A percentile compares a stretch with the other conserved stretches of the same genome.
phyloP scores from a whole-genome alignment of 495 filamentous ascomycete species.

The Penicillium lagena region DNA sequence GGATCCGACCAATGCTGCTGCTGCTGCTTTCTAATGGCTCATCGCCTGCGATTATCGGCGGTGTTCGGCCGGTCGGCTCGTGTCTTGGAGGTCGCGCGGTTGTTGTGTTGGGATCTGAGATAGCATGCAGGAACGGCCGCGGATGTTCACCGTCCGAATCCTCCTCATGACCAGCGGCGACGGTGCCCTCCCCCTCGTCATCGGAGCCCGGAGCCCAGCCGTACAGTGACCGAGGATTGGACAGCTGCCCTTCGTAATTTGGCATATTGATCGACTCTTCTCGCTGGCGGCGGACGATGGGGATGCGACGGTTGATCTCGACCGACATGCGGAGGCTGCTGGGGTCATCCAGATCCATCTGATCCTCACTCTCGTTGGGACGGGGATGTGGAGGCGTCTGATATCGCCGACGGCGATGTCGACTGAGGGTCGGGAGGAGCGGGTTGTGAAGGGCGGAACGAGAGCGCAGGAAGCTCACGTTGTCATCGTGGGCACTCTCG shows the following conservation, averaged over 20 bases:
- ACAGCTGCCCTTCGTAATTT: slow-evolving; percentile 43
- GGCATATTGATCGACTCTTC: slow-evolving; percentile 21
- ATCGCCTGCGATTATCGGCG: slow-evolving; percentile 7
- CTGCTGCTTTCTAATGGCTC: slow-evolving; percentile 12
- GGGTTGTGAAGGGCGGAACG: slow-evolving; percentile 27
- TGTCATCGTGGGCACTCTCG: slow-evolving; percentile 52
- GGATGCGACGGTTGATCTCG: slow-evolving; percentile 39
- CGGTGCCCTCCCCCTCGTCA: slow-evolving; percentile 38
- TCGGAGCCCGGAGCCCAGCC: slow-evolving; percentile 56
- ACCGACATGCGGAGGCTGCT: slow-evolving; percentile 22
- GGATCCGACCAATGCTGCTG: slow-evolving; percentile 11
- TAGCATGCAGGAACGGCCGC: slow-evolving; percentile 19
- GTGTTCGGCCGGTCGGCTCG: slow-evolving; percentile 9
- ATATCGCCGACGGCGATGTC: slow-evolving; percentile 31
- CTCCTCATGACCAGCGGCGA: slow-evolving; percentile 3
- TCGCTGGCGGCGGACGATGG: slow-evolving; percentile 30
- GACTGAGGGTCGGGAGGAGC: slow-evolving; percentile 28
- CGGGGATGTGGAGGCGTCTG: slow-evolving; percentile 9
- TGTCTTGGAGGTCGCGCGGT: slow-evolving; percentile 22
- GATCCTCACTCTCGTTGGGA: slow-evolving; percentile 26
- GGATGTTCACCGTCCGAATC: slow-evolving; percentile 27
- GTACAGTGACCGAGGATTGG: slow-evolving; percentile 45
- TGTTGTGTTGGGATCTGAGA: slow-evolving; percentile 21
- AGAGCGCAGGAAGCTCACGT: slow-evolving; percentile 52
- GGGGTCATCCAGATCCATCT: slow-evolving; percentile 39